Evolutionary conservation across 495 filamentous ascomycete genomes (phyloP), one percentile per base, ranked within the genome.

Genomic region (Hypoxylon cercidicola): DNA sequence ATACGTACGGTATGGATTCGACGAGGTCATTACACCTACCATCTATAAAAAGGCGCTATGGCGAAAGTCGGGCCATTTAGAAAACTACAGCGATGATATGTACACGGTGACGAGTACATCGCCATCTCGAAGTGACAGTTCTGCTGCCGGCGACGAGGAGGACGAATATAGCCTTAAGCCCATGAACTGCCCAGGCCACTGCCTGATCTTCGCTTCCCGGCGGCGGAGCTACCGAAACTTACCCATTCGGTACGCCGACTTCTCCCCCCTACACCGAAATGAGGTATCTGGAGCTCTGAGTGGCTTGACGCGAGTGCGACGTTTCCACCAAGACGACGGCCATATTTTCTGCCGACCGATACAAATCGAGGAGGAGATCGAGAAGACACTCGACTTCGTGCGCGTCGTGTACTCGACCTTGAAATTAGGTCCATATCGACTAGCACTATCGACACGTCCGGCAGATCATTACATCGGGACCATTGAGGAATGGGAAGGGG

Each of bases 101-200:
- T 97, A 93, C 79, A 88, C 90, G 55, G 93, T 97, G 23, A 89
- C 85, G 82, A 55, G 84, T 84, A 74, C 71, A 5, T 81, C 79
- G 2, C 74, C 74, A 1, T 69, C 75, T 13, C 72, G 75, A 46
- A 77, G 67, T 44, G 78, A 82, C 21, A 55, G 44, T 15, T 51
- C 37, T 7, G 41, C 55, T 0, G 65, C 77, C 15, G 64, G 43
- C 13, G 82, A 83, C 49, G 87, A 92, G 61, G 84, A 90, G 47
- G 90, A 90, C 64, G 89, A 92, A 49, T 97, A 93, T 72, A 93
- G 92, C 2, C 82, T 97, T 49, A 97, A 97, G 73, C 93, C 93
- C 19, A 97, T 97, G 93, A 97, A 97, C 69, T 97, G 93, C 73
- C 93, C 93, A 0, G 93, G 93, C 11, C 93, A 97, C 75, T 97